Evolutionary conservation across 106 monocot genomes (phyloP).

Genomic region (Acanthochlamys bracteata): DNA sequence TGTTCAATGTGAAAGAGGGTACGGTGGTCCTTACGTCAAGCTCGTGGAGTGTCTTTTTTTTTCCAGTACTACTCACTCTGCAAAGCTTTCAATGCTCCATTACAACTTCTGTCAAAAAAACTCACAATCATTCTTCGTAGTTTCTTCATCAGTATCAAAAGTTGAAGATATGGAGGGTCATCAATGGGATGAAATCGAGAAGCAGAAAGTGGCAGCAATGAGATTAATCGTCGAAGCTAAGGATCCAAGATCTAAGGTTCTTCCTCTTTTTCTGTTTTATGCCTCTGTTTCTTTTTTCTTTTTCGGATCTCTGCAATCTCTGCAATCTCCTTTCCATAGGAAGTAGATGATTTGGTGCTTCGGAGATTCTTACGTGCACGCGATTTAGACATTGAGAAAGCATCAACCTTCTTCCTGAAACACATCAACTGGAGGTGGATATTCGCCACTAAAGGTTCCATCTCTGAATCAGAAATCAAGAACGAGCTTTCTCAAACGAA

Average conservation of each 20-base stretch:
- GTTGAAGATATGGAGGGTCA: too few relatives aligned
- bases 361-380: constrained; percentile 34
- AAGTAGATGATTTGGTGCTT: constrained; percentile 16
- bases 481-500: constrained; percentile 31
- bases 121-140: too few relatives aligned
- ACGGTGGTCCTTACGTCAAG: too few relatives aligned
- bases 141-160: too few relatives aligned
- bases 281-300: too few relatives aligned
- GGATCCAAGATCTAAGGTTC: constrained; percentile 30
- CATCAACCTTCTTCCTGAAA: constrained; percentile 18
- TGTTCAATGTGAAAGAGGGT: too few relatives aligned
- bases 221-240: constrained; percentile 20
- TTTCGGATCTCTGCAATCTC: too few relatives aligned
- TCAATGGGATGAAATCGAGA: constrained; percentile 11
- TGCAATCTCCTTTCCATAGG: constrained; percentile 5
- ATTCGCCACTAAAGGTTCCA: constrained; percentile 25
- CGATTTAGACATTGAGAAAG: constrained; percentile 19
- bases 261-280: background rate
- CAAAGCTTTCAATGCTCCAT: too few relatives aligned
- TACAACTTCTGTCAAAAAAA: too few relatives aligned
- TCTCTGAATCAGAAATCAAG: constrained; percentile 21
- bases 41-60: too few relatives aligned
- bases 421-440: constrained; percentile 26
- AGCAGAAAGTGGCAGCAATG: constrained; percentile 29
- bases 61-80: too few relatives aligned